Percentiles rank a stretch among this genome's conserved stretches.
Conservation (phyloP, 176 grass and related monocot genomes). For the Juncus effusus region DNA sequence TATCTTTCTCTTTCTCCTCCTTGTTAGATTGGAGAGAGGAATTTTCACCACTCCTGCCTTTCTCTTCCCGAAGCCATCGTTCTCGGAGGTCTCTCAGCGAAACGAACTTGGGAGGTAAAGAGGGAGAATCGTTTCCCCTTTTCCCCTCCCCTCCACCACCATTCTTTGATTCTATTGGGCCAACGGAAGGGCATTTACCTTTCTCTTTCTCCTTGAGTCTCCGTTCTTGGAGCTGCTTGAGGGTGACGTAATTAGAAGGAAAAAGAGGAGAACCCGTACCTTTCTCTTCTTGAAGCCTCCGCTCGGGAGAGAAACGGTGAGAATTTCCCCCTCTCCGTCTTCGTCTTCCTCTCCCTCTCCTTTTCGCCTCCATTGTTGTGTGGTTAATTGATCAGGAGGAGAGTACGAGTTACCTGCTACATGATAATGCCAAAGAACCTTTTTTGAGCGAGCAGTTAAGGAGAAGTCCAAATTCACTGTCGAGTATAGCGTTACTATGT, state of each 20-base stretch:
- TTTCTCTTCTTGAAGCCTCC: conserved; percentile 2
- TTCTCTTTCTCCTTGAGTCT: conserved; percentile 14
- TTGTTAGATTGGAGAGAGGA: background rate
- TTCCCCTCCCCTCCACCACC: background rate
- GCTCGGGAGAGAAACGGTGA: conserved; percentile 11
- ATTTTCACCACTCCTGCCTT: background rate
- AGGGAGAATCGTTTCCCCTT: background rate
- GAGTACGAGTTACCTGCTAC: background rate
- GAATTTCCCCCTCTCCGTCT: background rate
- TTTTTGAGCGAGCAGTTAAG: background rate
- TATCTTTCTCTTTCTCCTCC: conserved; percentile 3
- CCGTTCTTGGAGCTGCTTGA: conserved; percentile 21
- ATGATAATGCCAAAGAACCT: background rate
- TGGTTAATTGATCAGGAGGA: background rate
- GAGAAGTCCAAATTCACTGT: background rate
- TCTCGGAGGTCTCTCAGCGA: background rate
- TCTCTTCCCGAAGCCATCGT: background rate
- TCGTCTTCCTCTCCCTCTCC: too few species aligned
- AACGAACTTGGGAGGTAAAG: background rate
- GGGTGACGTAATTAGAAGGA: conserved; percentile 24
- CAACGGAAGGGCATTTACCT: background rate
- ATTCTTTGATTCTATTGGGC: too few species aligned
- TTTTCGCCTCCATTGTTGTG: conserved; percentile 15
- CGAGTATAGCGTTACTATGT: background rate
- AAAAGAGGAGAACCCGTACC: background rate